Conservation (phyloP, 495 filamentous ascomycete genomes). For the Amphirosellinia nigrospora region DNA sequence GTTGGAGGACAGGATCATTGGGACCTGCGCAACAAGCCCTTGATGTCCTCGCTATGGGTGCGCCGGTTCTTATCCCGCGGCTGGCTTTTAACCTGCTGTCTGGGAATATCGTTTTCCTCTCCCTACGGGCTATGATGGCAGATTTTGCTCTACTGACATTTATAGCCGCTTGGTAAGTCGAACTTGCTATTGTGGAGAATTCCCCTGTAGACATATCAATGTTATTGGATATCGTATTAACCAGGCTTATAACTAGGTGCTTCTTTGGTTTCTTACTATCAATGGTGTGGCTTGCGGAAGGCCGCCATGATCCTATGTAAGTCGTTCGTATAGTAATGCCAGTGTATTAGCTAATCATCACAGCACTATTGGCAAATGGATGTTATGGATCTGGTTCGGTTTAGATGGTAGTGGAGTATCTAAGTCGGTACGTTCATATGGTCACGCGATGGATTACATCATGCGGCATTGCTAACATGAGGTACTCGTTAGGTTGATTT, state of each 20-base stretch:
- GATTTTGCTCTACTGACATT: slow-evolving; percentile 70
- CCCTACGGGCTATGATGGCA: slow-evolving; percentile 74
- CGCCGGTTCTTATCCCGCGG: slow-evolving; percentile 72
- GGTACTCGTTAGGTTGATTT: slow-evolving; percentile 54
- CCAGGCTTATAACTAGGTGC: slow-evolving; percentile 46
- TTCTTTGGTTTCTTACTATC: slow-evolving; percentile 75
- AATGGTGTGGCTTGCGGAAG: slow-evolving; percentile 68
- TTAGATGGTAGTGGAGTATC: slow-evolving; percentile 75
- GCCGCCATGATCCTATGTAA: slow-evolving; percentile 51
- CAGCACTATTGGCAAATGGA: slow-evolving; percentile 75
- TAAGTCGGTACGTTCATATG: slow-evolving; percentile 51
- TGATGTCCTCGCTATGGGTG: slow-evolving; percentile 71
- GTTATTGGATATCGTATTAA: not conserved
- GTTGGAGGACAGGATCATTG: slow-evolving; percentile 45
- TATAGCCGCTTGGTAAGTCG: slow-evolving; percentile 63
- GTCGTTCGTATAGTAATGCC: slow-evolving; percentile 11
- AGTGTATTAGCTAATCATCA: slow-evolving; percentile 26
- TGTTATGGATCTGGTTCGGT: slow-evolving; percentile 83
- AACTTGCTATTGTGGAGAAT: not conserved
- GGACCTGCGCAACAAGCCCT: slow-evolving; percentile 61
- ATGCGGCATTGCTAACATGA: not conserved
- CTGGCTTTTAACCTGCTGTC: slow-evolving; percentile 76
- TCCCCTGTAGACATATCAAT: not conserved
- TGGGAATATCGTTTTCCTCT: slow-evolving; percentile 75
- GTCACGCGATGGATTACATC: not conserved